phyloP scores from a whole-genome alignment of 768 basidiomycete species.

The Arthromyces matolae region DNA sequence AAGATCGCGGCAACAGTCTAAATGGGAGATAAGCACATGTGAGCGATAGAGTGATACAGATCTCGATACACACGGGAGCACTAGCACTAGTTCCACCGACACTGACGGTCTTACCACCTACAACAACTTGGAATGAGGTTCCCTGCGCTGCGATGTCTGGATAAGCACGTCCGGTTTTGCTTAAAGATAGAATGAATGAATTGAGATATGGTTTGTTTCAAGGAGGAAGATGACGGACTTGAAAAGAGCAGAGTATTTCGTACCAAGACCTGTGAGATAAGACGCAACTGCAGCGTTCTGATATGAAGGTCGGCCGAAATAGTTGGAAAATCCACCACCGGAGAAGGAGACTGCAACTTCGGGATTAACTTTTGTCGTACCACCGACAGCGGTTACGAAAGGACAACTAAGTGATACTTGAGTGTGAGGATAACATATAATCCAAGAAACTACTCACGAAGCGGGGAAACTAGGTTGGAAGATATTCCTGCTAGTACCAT shows the following conservation, averaged over 20 bases:
- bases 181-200: conserved; percentile 15
- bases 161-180: conserved; percentile 49
- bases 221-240: conserved; percentile 35
- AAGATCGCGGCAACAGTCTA: conserved; percentile 57
- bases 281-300: conserved; percentile 41
- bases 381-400: conserved; percentile 66
- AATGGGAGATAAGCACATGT: not conserved
- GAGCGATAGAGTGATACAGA: not conserved
- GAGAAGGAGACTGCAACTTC: conserved; percentile 59
- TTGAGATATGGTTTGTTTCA: not conserved
- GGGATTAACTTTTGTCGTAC: conserved; percentile 54
- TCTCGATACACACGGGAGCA: conserved; percentile 41
- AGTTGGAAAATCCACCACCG: conserved; percentile 63
- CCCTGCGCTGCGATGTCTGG: conserved; percentile 59
- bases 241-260: conserved; percentile 42
- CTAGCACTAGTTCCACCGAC: conserved; percentile 59
- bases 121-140: conserved; percentile 52
- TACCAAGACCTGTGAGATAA: conserved; percentile 46
- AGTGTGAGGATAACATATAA: not conserved
- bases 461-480: conserved; percentile 59
- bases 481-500: conserved; percentile 37
- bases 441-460: conserved; percentile 27
- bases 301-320: conserved; percentile 51
- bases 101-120: conserved; percentile 36
- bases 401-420: conserved; percentile 41